These are phyloP conservation scores for Jatropha podagrica DNA, from an alignment of 441 rosid genomes.

Conservation along the genomic window DNA sequence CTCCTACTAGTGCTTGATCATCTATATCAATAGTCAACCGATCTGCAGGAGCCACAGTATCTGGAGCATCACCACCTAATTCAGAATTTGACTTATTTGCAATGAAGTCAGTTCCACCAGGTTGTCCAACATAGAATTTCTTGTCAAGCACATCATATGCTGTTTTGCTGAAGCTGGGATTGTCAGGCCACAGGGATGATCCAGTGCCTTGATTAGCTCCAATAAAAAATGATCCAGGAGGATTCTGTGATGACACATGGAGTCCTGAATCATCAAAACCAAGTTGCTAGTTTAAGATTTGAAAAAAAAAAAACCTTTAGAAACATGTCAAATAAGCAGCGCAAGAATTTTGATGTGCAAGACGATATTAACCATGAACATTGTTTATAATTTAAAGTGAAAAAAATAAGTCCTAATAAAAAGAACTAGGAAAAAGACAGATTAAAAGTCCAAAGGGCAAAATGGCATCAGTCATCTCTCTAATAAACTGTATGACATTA, in stretches of 20 bases:
- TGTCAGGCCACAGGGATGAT: conserved; percentile 35
- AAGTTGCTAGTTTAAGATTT: neutral
- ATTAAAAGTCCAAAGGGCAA: neutral
- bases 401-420: neutral
- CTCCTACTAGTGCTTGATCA: conserved; percentile 21
- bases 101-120: conserved; percentile 33
- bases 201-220: conserved; percentile 31
- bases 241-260: conserved; percentile 28
- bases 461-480: neutral
- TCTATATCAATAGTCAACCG: conserved; percentile 26
- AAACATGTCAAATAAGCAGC: neutral
- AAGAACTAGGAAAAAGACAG: neutral
- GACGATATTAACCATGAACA: neutral
- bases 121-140: conserved; percentile 28
- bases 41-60: conserved; percentile 25
- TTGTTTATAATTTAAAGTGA: too few species aligned
- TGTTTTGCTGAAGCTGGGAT: conserved; percentile 27
- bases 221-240: conserved; percentile 25
- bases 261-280: conserved; percentile 35
- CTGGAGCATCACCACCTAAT: conserved; percentile 29
- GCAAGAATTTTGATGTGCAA: neutral
- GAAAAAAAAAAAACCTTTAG: neutral
- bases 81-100: conserved; percentile 31
- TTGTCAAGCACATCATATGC: conserved; percentile 28
- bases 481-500: neutral